Evolutionary conservation across 768 basidiomycete genomes (phyloP), one percentile per base, ranked within the genome.

Genomic region (Trametes gibbosa): DNA sequence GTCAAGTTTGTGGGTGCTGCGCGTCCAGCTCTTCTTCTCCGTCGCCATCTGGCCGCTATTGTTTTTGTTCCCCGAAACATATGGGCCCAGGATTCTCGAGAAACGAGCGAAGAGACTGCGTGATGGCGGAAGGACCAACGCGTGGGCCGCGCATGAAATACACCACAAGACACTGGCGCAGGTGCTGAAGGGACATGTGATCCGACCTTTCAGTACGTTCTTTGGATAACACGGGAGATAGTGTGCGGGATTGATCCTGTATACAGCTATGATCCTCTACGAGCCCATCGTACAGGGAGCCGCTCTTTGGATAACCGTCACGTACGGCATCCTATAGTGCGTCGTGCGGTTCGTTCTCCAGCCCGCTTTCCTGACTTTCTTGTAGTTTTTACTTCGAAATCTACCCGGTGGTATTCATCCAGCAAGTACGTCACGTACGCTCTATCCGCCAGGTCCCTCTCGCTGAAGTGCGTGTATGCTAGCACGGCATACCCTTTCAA

Each of bases 251-350:
- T n/a, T n/a, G n/a, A n/a, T n/a, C n/a, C n/a, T n/a, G n/a, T n/a
- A n/a, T n/a, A 47, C 40, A 69, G 68, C 51, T 21, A 64, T 64
- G 64, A 54, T 67, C 29, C 8, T 61, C 13, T 49, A 55, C 34
- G 65, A 66, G 49, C 66, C 66, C 9, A 65, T 67, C 50, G 46
- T 54, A 4, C 64, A 62, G 34, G 68, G 63, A 3, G 63, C 65
- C 10, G 63, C 66, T 0, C 16, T 66, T 17, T 67, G 63, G 66
- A 63, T 65, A 1, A 60, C 64, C 6, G 50, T 69, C 1, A 55
- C 63, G 17, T 69, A 69, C 40, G 64, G 68, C n/a, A 69, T 69
- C 19, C 48, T 67, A 17, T 67, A 69, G 64, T 67, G 40, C 17
- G 66, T 50, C 5, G 12, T 47, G 27, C 14, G 17, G 13, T 2